These are phyloP conservation scores for Mortierella alpina DNA, from an alignment of 192 early-diverging fungal genomes.

Conservation along the genomic window DNA sequence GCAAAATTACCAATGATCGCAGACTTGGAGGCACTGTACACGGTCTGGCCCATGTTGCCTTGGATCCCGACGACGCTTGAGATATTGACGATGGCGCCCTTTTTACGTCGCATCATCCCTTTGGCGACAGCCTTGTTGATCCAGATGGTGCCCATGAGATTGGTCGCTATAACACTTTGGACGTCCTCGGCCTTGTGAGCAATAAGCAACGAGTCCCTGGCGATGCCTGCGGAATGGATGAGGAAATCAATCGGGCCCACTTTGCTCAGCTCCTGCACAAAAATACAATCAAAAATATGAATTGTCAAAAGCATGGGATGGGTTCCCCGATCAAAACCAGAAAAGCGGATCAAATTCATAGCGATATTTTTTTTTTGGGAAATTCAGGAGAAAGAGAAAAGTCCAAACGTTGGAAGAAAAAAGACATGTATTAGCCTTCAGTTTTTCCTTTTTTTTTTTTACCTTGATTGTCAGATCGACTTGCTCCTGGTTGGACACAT, in stretches of 20 bases:
- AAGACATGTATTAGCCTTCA: no score
- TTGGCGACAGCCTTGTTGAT: slow-evolving; percentile 65
- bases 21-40: slow-evolving; percentile 89
- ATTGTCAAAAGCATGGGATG: background rate
- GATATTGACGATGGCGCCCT: slow-evolving; percentile 87
- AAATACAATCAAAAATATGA: background rate
- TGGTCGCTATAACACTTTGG: slow-evolving; percentile 69
- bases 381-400: background rate
- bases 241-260: slow-evolving; percentile 51
- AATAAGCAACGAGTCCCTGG: slow-evolving; percentile 63
- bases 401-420: no score
- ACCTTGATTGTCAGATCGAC: slow-evolving; percentile 57
- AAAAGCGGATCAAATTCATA: slow-evolving; percentile 32
- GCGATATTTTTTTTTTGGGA: background rate
- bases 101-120: slow-evolving; percentile 64
- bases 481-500: slow-evolving; percentile 56
- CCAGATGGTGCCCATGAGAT: slow-evolving; percentile 78
- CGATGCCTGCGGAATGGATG: slow-evolving; percentile 70
- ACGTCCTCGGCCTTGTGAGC: slow-evolving; percentile 59
- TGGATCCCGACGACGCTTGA: slow-evolving; percentile 82
- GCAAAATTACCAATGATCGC: slow-evolving; percentile 75
- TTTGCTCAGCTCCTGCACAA: slow-evolving; percentile 30
- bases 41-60: slow-evolving; percentile 77
- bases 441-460: slow-evolving; percentile 11
- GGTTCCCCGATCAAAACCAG: background rate